These are phyloP conservation scores for sunflower (Helianthus annuus) DNA, from an alignment of 129 eudicot species.

Conservation along the genomic window DNA sequence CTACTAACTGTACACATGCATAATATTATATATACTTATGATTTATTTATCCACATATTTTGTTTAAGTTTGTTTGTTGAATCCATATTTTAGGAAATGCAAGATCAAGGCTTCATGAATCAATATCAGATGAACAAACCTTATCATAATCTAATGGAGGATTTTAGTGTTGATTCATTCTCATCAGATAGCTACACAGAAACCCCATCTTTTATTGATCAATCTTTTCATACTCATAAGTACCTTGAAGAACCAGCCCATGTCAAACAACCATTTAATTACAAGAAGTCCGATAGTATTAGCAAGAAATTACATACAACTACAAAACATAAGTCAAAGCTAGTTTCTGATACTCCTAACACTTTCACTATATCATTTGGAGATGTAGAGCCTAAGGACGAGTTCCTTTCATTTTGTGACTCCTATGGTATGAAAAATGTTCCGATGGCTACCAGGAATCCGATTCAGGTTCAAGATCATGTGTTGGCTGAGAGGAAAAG, in stretches of 20 bases:
- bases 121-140: slow-evolving; percentile 40
- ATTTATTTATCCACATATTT: not conserved
- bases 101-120: slow-evolving; percentile 38
- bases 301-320: slow-evolving; percentile 20
- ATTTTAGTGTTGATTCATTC: slow-evolving; percentile 40
- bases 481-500: slow-evolving; percentile 71
- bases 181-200: slow-evolving; percentile 42
- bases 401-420: slow-evolving; percentile 32
- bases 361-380: slow-evolving; percentile 41
- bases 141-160: slow-evolving; percentile 36
- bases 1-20: not conserved
- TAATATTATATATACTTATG: not conserved
- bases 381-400: slow-evolving; percentile 36
- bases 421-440: slow-evolving; percentile 17
- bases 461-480: slow-evolving; percentile 61
- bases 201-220: slow-evolving; percentile 34
- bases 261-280: slow-evolving; percentile 15
- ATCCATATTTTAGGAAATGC: slow-evolving; percentile 33
- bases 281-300: slow-evolving; percentile 19
- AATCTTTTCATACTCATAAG: slow-evolving; percentile 34
- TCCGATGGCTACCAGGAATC: slow-evolving; percentile 31
- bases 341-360: slow-evolving; percentile 22
- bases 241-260: slow-evolving; percentile 17
- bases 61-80: slow-evolving; percentile 15
- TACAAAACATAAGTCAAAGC: slow-evolving; percentile 24